Evolutionary conservation across 2,329 filamentous ascomycete genomes (phyloP), one percentile per base, ranked within the genome.

Genomic region (Immersiporthe knoxdaviesiana): DNA sequence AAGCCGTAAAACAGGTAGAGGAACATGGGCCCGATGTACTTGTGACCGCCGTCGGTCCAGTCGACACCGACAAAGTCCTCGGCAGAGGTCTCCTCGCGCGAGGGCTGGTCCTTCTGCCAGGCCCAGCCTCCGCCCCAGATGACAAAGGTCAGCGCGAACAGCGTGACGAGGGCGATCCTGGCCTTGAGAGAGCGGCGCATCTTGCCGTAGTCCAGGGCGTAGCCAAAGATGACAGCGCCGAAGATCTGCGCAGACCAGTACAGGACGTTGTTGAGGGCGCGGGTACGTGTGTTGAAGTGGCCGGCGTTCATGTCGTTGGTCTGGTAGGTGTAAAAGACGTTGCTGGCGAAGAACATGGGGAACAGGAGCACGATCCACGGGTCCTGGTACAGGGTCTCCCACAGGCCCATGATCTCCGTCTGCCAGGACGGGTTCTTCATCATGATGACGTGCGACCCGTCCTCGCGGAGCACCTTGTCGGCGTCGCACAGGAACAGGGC

Each of bases 351-450:
- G 82, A 94, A 94, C 90, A 94, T 92, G 76, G 92, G 92, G 82
- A 94, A 96, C 37, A 95, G 85, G 24, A 90, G 79, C 67, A 94
- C 72, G 74, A 96, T 90, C 81, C 90, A 94, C 7, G 88, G 88
- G 74, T 96, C 91, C 41, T 84, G 84, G 64, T 82, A 81, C 68
- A 97, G 81, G 0, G 91, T 93, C 78, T 96, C 86, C 79, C 85
- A 91, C 2, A 97, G 87, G 67, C 94, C 94, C 24, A 86, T 72
- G 71, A 97, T 79, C 80, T 97, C 94, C 3, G 91, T 90, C 76
- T 88, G 88, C 92, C 92, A 97, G 65, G 91, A 92, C 3, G 94
- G 94, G 79, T 97, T 92, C 83, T 96, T 95, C 91, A 95, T 97
- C 72, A 94, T 81, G 72, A 97, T 93, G 76, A 97, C 89, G 70